phyloP scores from a whole-genome alignment of 2,329 filamentous ascomycete genomes.

The Fusarium ramigenum region DNA sequence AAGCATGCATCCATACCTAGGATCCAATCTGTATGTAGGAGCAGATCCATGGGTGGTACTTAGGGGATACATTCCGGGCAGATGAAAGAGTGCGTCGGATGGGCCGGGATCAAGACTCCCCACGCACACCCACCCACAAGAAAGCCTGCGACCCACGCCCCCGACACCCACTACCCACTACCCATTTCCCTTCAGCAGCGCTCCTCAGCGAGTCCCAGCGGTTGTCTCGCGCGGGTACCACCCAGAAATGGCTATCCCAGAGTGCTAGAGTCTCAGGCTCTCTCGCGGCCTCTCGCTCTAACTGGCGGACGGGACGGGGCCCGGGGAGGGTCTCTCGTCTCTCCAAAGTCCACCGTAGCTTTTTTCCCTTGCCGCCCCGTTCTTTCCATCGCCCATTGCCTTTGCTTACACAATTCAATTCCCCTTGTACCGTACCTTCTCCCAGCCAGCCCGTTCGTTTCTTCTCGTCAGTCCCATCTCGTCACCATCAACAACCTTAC shows the following conservation, averaged over 20 bases:
- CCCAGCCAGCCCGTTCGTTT: constrained; percentile 15
- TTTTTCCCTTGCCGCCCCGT: constrained; percentile 42
- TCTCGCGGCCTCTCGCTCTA: constrained; percentile 21
- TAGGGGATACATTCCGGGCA: constrained; percentile 30
- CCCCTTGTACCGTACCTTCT: constrained; percentile 29
- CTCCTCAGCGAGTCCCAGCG: constrained; percentile 33
- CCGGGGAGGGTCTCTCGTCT: constrained; percentile 17
- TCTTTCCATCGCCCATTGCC: constrained; percentile 21
- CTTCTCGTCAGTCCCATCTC: constrained; percentile 27
- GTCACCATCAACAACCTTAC: constrained; percentile 34
- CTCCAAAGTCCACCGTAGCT: constrained; percentile 44
- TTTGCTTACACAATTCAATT: constrained; percentile 46
- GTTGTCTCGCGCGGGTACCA: constrained; percentile 33
- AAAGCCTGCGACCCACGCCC: constrained; percentile 37
- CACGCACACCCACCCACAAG: constrained; percentile 35
- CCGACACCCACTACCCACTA: constrained; percentile 41
- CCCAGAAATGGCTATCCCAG: constrained; percentile 23
- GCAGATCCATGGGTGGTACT: constrained; percentile 21
- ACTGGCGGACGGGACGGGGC: constrained; percentile 33
- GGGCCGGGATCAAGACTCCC: constrained; percentile 36
- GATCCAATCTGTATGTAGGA: constrained; percentile 7
- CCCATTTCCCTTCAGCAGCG: constrained; percentile 42
- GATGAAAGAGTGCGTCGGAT: constrained; percentile 37
- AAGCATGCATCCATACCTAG: neutral
- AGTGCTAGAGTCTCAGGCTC: constrained; percentile 32